phyloP scores from a whole-genome alignment of 306 rosid genomes.

The Crataegus laevigata region DNA sequence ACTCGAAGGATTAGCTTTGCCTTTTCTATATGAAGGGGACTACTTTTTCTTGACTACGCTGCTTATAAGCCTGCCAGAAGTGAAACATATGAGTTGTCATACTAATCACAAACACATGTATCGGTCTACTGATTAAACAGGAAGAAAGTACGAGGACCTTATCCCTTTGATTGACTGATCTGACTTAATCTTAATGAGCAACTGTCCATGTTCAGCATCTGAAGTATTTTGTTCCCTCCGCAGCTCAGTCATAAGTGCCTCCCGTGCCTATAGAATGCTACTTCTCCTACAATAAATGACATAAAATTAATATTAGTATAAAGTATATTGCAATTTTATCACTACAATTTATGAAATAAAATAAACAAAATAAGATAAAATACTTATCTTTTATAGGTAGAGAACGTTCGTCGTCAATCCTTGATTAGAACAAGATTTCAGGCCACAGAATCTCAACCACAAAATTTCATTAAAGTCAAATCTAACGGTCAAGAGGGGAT shows the following conservation, averaged over 20 bases:
- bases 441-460: no score
- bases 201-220: conserved; percentile 4
- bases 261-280: not conserved
- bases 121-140: not conserved
- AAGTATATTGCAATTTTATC: no score
- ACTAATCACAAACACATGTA: not conserved
- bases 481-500: no score
- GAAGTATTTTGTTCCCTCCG: conserved; percentile 6
- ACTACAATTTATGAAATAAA: no score
- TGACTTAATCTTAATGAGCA: not conserved
- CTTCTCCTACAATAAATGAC: no score
- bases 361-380: no score
- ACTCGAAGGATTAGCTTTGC: not conserved
- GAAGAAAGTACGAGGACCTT: not conserved
- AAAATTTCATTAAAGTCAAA: no score
- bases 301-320: no score
- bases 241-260: conserved; percentile 5
- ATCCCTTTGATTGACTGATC: not conserved
- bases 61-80: conserved; percentile 1
- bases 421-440: no score
- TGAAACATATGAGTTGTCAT: not conserved
- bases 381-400: no score
- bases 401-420: no score
- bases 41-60: not conserved
- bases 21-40: not conserved